Percentiles rank a stretch among this genome's conserved stretches.
These are phyloP conservation scores for Blastobotrys terrestris DNA, from an alignment of 805 yeast genomes.

Conservation along the genomic window DNA sequence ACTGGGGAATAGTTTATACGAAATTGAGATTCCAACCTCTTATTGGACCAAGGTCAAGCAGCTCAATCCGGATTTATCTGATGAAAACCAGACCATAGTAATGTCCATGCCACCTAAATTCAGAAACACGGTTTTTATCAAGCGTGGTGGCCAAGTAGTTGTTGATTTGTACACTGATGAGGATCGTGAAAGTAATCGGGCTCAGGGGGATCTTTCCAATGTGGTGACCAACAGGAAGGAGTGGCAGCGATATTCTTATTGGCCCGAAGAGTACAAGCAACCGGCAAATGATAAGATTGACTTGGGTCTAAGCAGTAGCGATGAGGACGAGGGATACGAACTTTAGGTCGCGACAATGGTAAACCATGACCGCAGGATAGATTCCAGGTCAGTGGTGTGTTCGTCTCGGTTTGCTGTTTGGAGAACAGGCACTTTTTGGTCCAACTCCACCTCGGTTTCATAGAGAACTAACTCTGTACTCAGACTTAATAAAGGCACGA, in stretches of 20 bases:
- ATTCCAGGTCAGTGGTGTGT: no score
- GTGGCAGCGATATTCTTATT: slow-evolving; percentile 30
- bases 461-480: no score
- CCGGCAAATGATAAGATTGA: slow-evolving; percentile 11
- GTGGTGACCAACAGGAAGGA: slow-evolving; percentile 28
- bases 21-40: slow-evolving; percentile 23
- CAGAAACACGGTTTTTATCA: slow-evolving; percentile 31
- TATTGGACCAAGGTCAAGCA: slow-evolving; percentile 5
- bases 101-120: slow-evolving; percentile 31
- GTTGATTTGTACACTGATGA: slow-evolving; percentile 21
- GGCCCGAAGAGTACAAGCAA: slow-evolving; percentile 29
- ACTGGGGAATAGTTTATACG: slow-evolving; percentile 30
- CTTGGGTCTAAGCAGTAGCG: slow-evolving; percentile 21
- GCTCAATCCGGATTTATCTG: neutral
- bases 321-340: slow-evolving; percentile 19
- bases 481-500: no score
- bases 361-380: no score
- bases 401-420: no score
- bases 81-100: slow-evolving; percentile 16
- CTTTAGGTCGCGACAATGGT: no score
- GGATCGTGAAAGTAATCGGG: slow-evolving; percentile 17
- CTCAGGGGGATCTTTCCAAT: slow-evolving; percentile 31
- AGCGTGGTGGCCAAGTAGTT: slow-evolving; percentile 32
- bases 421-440: no score
- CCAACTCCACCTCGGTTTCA: no score